phyloP scores from a whole-genome alignment of 345 rosid genomes.

The Fremontodendron californicum region DNA sequence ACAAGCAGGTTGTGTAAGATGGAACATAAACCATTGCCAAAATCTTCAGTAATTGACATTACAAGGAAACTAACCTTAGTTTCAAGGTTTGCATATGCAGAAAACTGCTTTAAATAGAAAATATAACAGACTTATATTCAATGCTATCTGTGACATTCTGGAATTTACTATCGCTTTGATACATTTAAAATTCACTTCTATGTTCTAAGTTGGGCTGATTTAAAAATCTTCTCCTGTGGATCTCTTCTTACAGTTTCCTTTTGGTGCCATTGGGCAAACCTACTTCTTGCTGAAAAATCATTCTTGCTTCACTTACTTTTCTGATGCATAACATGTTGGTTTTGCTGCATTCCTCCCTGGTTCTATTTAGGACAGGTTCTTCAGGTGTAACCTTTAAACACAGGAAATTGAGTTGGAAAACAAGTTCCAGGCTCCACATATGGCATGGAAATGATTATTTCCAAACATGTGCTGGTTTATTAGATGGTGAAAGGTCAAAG shows the following conservation, averaged over 20 bases:
- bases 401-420: background rate
- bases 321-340: background rate
- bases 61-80: background rate
- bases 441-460: background rate
- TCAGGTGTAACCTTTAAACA: background rate
- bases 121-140: background rate
- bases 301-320: constrained; percentile 4
- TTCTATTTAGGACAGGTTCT: background rate
- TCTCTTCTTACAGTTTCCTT: background rate
- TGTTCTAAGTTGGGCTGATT: background rate
- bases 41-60: background rate
- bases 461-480: no score
- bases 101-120: background rate
- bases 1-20: background rate
- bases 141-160: background rate
- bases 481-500: no score
- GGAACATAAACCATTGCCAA: background rate
- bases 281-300: background rate
- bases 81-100: background rate
- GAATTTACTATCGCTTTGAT: background rate
- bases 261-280: background rate
- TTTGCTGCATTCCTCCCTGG: background rate
- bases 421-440: background rate
- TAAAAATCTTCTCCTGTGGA: background rate
- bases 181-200: background rate